Conservation (phyloP, 306 rosid genomes). For the Corylus americana region DNA sequence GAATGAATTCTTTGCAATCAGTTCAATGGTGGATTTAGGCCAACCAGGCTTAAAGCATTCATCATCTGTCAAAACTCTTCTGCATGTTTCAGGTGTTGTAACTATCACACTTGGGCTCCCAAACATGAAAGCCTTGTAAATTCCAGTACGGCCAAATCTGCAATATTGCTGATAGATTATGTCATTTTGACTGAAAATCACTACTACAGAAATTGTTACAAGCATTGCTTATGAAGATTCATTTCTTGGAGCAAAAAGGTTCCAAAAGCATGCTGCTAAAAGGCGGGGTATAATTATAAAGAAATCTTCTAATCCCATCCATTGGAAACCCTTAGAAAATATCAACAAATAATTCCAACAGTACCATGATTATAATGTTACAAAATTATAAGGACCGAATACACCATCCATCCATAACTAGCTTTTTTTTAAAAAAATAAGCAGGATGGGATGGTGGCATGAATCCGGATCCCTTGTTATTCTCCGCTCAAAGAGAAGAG, state of each 20-base stretch:
- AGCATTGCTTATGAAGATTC: background rate
- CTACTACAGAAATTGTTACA: background rate
- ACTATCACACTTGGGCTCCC: constrained; percentile 77
- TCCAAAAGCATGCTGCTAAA: background rate
- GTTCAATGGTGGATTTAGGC: constrained; percentile 72
- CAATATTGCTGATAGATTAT: constrained; percentile 19
- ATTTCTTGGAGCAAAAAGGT: background rate
- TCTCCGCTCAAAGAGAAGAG: no score
- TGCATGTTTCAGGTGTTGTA: constrained; percentile 70
- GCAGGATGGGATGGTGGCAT: no score
- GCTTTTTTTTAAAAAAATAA: background rate
- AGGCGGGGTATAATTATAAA: background rate
- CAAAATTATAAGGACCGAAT: background rate
- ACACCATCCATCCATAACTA: background rate
- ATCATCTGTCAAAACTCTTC: constrained; percentile 73
- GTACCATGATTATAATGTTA: background rate
- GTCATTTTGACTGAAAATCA: constrained; percentile 7
- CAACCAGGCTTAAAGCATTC: constrained; percentile 70
- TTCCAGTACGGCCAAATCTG: constrained; percentile 73
- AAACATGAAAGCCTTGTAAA: constrained; percentile 83
- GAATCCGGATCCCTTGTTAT: no score
- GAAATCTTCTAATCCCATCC: background rate
- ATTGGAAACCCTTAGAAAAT: background rate
- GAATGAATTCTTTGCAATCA: constrained; percentile 79
- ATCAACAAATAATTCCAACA: background rate